Conservation (phyloP, 106 monocot genomes). For the Platanthera zijinensis region DNA sequence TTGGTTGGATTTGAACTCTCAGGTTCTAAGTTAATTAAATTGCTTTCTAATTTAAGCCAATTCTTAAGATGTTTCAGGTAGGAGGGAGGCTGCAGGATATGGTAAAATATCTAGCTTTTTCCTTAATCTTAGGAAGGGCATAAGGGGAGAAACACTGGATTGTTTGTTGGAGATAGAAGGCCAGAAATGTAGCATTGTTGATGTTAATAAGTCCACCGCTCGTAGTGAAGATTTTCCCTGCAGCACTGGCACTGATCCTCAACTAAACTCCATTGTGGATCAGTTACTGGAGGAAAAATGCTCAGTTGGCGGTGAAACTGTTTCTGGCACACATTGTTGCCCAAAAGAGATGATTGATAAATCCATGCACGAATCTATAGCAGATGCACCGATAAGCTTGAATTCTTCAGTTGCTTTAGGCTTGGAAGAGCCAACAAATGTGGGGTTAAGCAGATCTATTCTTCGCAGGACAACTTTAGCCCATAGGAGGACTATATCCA, state of each 20-base stretch:
- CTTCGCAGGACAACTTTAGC: constrained; percentile 21
- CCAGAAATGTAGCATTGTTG: neutral
- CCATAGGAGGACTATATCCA: constrained; percentile 18
- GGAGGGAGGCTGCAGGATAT: neutral
- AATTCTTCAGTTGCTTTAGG: constrained; percentile 1
- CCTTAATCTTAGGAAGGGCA: neutral
- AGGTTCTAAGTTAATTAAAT: neutral
- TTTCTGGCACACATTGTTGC: neutral
- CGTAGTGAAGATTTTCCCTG: constrained; percentile 5
- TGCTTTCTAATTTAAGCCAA: neutral
- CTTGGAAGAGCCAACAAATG: constrained; percentile 1
- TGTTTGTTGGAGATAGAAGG: constrained; percentile 13
- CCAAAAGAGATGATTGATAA: constrained; percentile 1
- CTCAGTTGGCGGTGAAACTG: constrained; percentile 13
- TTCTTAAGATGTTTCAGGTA: constrained; percentile 5
- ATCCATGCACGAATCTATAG: constrained; percentile 2
- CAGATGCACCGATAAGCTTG: neutral
- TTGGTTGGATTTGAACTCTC: constrained; percentile 3
- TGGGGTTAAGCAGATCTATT: constrained; percentile 27
- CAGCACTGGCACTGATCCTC: neutral
- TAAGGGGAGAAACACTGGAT: constrained; percentile 12
- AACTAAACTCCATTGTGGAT: neutral
- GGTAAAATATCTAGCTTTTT: neutral
- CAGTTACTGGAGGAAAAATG: constrained; percentile 10
- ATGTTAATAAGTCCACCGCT: constrained; percentile 5